These are phyloP conservation scores for Marasmius tenuissimus DNA, from an alignment of 1,284 basidiomycete genomes.

Conservation along the genomic window DNA sequence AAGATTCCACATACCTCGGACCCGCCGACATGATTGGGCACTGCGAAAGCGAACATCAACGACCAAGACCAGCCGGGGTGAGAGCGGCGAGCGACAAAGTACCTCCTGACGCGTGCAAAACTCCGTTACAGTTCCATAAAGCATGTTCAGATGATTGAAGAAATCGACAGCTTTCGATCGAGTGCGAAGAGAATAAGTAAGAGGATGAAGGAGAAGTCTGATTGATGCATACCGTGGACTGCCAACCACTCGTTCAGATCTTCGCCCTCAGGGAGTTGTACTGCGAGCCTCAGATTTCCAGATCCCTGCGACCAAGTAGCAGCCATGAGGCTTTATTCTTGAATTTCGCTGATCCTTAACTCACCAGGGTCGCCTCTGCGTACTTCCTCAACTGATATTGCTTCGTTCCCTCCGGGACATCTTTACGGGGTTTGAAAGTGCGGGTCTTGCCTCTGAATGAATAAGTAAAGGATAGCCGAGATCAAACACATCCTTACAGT, in stretches of 20 bases:
- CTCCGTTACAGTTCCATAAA: slow-evolving; percentile 94
- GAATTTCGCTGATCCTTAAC: slow-evolving; percentile 18
- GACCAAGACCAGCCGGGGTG: neutral
- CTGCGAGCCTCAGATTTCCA: slow-evolving; percentile 88
- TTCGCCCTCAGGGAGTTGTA: slow-evolving; percentile 91
- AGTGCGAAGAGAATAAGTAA: neutral
- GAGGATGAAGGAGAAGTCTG: neutral
- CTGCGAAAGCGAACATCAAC: slow-evolving; percentile 36
- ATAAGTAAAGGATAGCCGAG: neutral
- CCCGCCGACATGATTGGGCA: slow-evolving; percentile 99
- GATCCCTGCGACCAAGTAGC: slow-evolving; percentile 58
- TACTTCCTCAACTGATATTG: slow-evolving; percentile 97
- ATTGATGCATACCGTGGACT: slow-evolving; percentile 76
- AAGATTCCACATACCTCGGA: slow-evolving; percentile 62
- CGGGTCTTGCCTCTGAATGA: slow-evolving; percentile 76
- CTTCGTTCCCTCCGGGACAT: slow-evolving; percentile 94
- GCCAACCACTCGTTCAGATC: slow-evolving; percentile 96
- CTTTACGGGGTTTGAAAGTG: slow-evolving; percentile 96
- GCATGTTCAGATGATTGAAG: slow-evolving; percentile 95
- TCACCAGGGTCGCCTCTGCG: slow-evolving; percentile 92
- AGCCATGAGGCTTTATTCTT: neutral
- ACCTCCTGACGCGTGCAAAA: slow-evolving; percentile 95
- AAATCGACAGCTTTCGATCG: slow-evolving; percentile 82
- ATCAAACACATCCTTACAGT: slow-evolving; percentile 51
- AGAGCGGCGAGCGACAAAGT: slow-evolving; percentile 16